Evolutionary conservation across 371 early-diverging fungal genomes (phyloP).

Genomic region (Rhizopus stolonifer): DNA sequence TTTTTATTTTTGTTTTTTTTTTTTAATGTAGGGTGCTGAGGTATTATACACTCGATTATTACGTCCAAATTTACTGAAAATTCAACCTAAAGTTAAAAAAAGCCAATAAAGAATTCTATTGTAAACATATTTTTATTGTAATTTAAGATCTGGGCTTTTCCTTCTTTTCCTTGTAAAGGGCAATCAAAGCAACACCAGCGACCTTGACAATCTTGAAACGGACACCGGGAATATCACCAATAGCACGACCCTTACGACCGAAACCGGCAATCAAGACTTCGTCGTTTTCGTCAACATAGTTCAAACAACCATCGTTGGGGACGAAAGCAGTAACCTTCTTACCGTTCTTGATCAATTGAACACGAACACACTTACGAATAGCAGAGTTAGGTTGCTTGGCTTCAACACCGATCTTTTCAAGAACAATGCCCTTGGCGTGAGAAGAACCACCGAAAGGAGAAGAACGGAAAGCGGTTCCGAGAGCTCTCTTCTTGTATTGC

Average conservation of each 20-base stretch:
- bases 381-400: conserved; percentile 99
- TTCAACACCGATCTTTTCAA: conserved; percentile 99
- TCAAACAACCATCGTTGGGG: conserved; percentile 99
- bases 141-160: conserved; percentile 97
- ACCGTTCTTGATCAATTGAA: conserved; percentile 99
- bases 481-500: conserved; percentile 97
- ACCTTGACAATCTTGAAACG: conserved; percentile 99
- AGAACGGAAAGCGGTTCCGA: conserved; percentile 97
- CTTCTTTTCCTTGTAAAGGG: conserved; percentile 99
- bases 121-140: background rate
- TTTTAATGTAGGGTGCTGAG: background rate
- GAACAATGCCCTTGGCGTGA: conserved; percentile 99
- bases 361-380: conserved; percentile 99
- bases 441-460: conserved; percentile 99
- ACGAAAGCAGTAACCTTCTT: conserved; percentile 99
- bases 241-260: conserved; percentile 84
- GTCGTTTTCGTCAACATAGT: conserved; percentile 98
- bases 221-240: conserved; percentile 99
- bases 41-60: background rate
- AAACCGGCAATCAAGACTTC: conserved; percentile 96
- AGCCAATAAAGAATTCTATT: too few species aligned
- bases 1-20: background rate
- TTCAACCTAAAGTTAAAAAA: background rate
- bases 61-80: background rate
- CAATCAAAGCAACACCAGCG: conserved; percentile 98